Evolutionary conservation across 352 stramenopile species (phyloP), one percentile per base, ranked within the genome.

Genomic region (Phytophthora litchii): DNA sequence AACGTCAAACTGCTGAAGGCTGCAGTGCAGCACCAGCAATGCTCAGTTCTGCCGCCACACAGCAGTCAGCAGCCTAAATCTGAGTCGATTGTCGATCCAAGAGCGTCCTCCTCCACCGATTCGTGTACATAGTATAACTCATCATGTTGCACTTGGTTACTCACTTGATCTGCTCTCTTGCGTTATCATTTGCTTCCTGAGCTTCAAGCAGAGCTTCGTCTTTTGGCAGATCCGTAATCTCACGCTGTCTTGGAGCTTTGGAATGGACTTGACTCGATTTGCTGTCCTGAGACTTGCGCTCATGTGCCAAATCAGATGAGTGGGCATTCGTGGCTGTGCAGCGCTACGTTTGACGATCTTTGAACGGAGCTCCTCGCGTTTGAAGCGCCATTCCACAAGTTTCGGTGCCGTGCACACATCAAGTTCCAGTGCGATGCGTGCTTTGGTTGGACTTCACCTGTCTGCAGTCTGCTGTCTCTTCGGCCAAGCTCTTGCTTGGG

Each of bases 401-500:
- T 51, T 44, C 58, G 16, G 41, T 40, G 49, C 23, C 17, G 32
- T 4, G 16, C 50, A 29, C 47, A 64, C 23, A 32, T 48, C 60
- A 60, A 23, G 14, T 55, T 27, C 32, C 10, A 2, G 29, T 35
- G 8, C 29, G 8, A 68, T 76, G 58, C 67, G 38, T 6, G 31
- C 46, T 32, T 21, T 43, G 1, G 9, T 13, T 4, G 25, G 21
- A 16, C 32, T 79, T 12, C 29, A 55, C 44, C 5, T 59, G 13
- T 40, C 34, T 40, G 20, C 64, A 40, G 19, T 13, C 34, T 56
- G 37, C 37, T 68, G 23, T 23, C 16, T 60, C 10, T 23, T 51
- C 3, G 47, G 5, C 35, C 23, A 49, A 32, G 63, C 56, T 9
- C 14, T 13, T 9, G 80, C 69, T 29, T 93, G 86, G 86, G 86